A percentile compares a stretch with the other conserved stretches of the same genome.
Conservation (phyloP, 1,139 yeast species). For the Groenewaldozyma auringiensis region DNA sequence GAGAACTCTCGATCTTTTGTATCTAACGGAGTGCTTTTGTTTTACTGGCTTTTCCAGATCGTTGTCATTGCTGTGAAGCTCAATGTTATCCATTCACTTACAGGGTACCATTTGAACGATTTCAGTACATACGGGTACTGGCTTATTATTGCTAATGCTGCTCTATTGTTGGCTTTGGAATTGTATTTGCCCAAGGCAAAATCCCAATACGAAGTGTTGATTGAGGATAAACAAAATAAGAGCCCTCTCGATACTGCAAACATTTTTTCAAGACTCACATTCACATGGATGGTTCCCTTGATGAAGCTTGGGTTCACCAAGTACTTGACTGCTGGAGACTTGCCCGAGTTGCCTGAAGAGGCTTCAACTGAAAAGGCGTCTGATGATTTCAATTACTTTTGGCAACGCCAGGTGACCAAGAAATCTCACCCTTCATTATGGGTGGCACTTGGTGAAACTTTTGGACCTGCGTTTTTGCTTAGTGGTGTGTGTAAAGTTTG, state of each 20-base stretch:
- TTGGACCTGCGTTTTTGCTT: conserved; percentile 58
- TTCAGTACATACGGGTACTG: conserved; percentile 33
- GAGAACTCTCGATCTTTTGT: conserved; percentile 60
- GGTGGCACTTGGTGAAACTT: conserved; percentile 55
- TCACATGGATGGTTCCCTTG: conserved; percentile 86
- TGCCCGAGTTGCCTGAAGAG: conserved; percentile 69
- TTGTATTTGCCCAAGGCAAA: conserved; percentile 42
- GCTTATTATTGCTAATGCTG: conserved; percentile 44
- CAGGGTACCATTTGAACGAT: conserved; percentile 27
- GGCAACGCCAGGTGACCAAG: conserved; percentile 45
- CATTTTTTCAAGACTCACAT: conserved; percentile 69
- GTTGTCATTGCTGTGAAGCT: conserved; percentile 38
- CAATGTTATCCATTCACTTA: conserved; percentile 45
- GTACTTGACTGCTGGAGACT: conserved; percentile 65
- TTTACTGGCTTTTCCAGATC: conserved; percentile 65
- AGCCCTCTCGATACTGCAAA: conserved; percentile 79
- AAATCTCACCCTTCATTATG: conserved; percentile 55
- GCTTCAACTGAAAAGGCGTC: conserved; percentile 43
- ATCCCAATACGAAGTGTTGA: conserved; percentile 36
- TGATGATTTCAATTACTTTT: conserved; percentile 45
- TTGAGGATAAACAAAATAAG: conserved; percentile 32
- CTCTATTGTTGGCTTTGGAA: conserved; percentile 49
- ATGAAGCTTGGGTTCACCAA: conserved; percentile 79
- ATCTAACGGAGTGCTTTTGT: conserved; percentile 61
- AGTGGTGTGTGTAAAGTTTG: conserved; percentile 73